Evolutionary conservation across 1,139 yeast genomes (phyloP), one percentile per base, ranked within the genome.

Genomic region (Diutina catenulata): DNA sequence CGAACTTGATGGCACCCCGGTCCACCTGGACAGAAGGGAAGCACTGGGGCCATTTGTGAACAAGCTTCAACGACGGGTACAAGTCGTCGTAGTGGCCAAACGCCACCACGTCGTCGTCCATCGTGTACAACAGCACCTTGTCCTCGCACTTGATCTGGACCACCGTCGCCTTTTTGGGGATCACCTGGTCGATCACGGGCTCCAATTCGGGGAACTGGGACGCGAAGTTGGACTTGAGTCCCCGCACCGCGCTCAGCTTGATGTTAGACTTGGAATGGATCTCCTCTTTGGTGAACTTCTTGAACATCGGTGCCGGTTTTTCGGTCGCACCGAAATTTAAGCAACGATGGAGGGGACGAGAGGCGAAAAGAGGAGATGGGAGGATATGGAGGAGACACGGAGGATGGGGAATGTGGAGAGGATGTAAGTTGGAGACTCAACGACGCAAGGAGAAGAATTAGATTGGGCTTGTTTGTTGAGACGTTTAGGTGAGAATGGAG

Each of bases 1-100:
- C 94, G 52, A 88, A 88, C 59, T 88, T 88, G 54, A 88, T 87
- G 38, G 97, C 98, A 42, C 98, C 98, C 56, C 96, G 72, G 54
- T 88, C 98, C 9, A 88, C 97, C 51, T 80, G 83, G 27, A 88
- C 94, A 33, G 73, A 64, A 25, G 96, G 96, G 60, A 88, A 87
- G 28, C 79, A 74, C 8, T 70, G 68, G 6, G 95, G 94, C 51
- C 77, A 83, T 55, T 79, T 78, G 60, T 88, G 97, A 22, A 88
- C 87, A 15, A 84, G 61, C 47, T 68, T 70, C 47, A 88, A 66
- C 27, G 86, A 64, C 13, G 97, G 97, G 42, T 84, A 71, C 48
- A 86, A 60, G 45, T 82, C 95, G 52, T 84, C 84, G 47, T 82
- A 87, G 47, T 82, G 82, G 58, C 88, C 95, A 57, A 77, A 81